phyloP scores from a whole-genome alignment of 225 moss, liverwort and hornwort genomes.

The Bryoerythrophyllum caledonicum region DNA sequence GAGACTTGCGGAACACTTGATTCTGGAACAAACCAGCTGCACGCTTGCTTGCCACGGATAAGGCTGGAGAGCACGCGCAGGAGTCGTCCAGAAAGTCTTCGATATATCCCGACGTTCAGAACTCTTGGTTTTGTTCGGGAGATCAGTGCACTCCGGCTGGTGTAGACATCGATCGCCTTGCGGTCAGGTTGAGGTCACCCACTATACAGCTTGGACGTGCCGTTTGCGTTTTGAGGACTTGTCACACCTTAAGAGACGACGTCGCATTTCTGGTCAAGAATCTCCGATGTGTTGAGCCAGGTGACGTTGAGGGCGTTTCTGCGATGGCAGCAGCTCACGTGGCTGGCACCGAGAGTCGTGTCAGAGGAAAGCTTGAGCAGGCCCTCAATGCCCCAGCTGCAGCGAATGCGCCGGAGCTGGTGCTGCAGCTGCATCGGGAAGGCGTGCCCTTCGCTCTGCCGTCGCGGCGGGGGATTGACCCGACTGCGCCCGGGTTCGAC shows the following conservation, averaged over 20 bases:
- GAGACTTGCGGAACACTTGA: neutral
- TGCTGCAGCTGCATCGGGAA: constrained; percentile 29
- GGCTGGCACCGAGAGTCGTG: too few species aligned
- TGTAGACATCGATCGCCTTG: too few species aligned
- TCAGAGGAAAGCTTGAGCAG: neutral
- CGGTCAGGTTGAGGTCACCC: neutral
- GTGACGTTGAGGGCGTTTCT: neutral
- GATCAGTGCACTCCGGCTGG: too few species aligned
- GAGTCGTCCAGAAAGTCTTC: too few species aligned
- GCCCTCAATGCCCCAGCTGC: neutral
- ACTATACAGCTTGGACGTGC: too few species aligned
- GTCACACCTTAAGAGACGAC: too few species aligned
- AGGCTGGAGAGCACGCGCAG: too few species aligned
- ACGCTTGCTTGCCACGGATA: neutral
- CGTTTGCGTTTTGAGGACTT: neutral
- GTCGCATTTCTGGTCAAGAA: too few species aligned
- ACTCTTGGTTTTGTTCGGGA: neutral
- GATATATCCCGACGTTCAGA: too few species aligned
- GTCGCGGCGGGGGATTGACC: constrained; percentile 28
- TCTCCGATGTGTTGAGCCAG: neutral
- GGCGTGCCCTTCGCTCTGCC: constrained; percentile 43
- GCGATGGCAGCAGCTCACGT: constrained; percentile 10
- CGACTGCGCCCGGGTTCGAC: constrained; percentile 29
- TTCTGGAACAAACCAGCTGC: neutral
- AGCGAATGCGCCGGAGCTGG: constrained; percentile 6